Evolutionary conservation across 768 basidiomycete species (phyloP).

Genomic region (Amanita pseudoporphyria): DNA sequence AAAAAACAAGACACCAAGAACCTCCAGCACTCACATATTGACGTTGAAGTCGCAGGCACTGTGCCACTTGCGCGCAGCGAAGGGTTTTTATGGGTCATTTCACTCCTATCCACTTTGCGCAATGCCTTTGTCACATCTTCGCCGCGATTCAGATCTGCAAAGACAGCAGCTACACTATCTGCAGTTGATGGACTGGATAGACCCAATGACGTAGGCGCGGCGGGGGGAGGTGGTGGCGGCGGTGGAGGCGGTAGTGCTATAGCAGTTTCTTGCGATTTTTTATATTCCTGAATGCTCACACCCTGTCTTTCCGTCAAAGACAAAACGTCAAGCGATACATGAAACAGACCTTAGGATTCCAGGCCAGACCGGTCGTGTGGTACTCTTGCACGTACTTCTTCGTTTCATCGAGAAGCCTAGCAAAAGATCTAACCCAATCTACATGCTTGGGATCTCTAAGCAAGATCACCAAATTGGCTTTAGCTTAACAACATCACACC

Average conservation of each 20-base stretch:
- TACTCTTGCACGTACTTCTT: constrained; percentile 77
- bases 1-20: neutral
- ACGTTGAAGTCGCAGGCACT: constrained; percentile 27
- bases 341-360: constrained; percentile 70
- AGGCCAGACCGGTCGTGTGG: constrained; percentile 78
- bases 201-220: constrained; percentile 35
- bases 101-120: constrained; percentile 89
- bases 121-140: constrained; percentile 84
- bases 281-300: constrained; percentile 40
- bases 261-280: constrained; percentile 8
- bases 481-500: constrained; percentile 16
- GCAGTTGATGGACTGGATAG: constrained; percentile 35
- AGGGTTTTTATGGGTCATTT: constrained; percentile 99
- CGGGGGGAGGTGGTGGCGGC: constrained; percentile 45
- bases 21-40: constrained; percentile 16
- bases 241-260: constrained; percentile 28
- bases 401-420: constrained; percentile 64
- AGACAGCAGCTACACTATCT: constrained; percentile 69
- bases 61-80: constrained; percentile 59
- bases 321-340: neutral
- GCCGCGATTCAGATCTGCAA: constrained; percentile 85
- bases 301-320: constrained; percentile 40
- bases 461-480: constrained; percentile 3
- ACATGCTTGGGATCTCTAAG: constrained; percentile 75
- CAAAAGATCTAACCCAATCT: constrained; percentile 78